phyloP scores from a whole-genome alignment of 2,329 filamentous ascomycete species.

The Fusarium scirpi region DNA sequence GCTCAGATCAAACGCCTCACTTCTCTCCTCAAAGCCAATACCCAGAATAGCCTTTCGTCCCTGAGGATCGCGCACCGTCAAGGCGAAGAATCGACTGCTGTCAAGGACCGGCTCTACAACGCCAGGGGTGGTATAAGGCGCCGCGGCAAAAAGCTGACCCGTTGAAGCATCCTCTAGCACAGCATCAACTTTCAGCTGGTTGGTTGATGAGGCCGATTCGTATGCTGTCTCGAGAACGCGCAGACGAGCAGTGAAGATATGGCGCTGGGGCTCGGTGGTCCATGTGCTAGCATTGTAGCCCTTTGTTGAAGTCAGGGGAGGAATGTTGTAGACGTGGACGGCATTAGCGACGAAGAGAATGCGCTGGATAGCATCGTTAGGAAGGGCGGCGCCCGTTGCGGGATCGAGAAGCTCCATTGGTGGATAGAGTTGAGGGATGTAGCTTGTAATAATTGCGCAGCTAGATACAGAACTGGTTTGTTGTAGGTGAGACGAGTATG shows the following conservation, averaged over 20 bases:
- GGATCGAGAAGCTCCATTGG: slow-evolving; percentile 76
- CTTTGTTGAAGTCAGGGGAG: slow-evolving; percentile 80
- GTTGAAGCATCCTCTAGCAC: slow-evolving; percentile 80
- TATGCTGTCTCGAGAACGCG: slow-evolving; percentile 82
- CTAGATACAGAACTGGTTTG: not conserved
- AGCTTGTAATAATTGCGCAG: not conserved
- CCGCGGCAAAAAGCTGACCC: slow-evolving; percentile 84
- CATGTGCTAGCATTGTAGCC: slow-evolving; percentile 83
- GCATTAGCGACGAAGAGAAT: slow-evolving; percentile 80
- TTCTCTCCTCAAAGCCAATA: slow-evolving; percentile 87
- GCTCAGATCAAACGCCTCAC: slow-evolving; percentile 87
- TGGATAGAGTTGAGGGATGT: not conserved
- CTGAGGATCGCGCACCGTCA: slow-evolving; percentile 80
- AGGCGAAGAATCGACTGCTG: slow-evolving; percentile 84
- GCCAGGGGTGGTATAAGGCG: slow-evolving; percentile 75
- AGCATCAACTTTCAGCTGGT: slow-evolving; percentile 77
- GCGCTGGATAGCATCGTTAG: slow-evolving; percentile 83
- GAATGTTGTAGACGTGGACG: slow-evolving; percentile 90
- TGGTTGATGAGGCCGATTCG: slow-evolving; percentile 53
- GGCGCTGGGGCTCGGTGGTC: slow-evolving; percentile 76
- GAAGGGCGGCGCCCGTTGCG: slow-evolving; percentile 74
- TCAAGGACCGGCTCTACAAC: slow-evolving; percentile 84
- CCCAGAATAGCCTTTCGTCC: slow-evolving; percentile 84
- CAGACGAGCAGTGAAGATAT: slow-evolving; percentile 88
- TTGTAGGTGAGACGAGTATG: not conserved